phyloP scores from a whole-genome alignment of 1,139 yeast genomes.

The Taphrina pruni region DNA sequence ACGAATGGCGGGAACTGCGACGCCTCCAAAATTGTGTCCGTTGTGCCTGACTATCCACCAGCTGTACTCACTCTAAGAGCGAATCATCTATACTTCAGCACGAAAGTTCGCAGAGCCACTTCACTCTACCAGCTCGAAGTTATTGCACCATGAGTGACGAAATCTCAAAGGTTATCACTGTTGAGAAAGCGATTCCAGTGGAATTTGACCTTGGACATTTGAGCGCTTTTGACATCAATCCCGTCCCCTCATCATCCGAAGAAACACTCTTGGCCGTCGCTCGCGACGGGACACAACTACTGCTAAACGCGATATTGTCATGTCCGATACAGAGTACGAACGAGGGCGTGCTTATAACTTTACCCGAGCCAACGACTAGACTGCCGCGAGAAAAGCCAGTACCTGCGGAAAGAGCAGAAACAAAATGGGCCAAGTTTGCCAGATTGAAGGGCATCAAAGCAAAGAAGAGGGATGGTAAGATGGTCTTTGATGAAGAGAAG shows the following conservation, averaged over 20 bases:
- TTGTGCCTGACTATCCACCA: background rate
- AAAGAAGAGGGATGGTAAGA: conserved; percentile 80
- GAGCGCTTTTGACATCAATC: conserved; percentile 78
- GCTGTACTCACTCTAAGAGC: background rate
- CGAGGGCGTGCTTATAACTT: conserved; percentile 77
- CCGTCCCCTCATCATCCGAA: conserved; percentile 57
- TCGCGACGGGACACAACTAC: conserved; percentile 89
- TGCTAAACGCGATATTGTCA: conserved; percentile 86
- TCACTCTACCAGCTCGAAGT: too few species aligned
- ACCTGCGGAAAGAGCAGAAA: conserved; percentile 88
- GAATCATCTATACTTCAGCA: too few species aligned
- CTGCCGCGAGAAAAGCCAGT: conserved; percentile 94
- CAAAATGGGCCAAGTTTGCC: conserved; percentile 98
- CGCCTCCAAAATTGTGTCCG: conserved; percentile 9
- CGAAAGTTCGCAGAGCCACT: too few species aligned
- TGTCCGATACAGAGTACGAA: conserved; percentile 79
- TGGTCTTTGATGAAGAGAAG: conserved; percentile 84
- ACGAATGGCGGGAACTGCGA: background rate
- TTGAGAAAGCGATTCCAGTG: conserved; percentile 47
- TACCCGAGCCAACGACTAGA: conserved; percentile 82
- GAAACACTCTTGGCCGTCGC: conserved; percentile 71
- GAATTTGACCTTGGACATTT: conserved; percentile 75
- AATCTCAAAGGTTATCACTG: conserved; percentile 42
- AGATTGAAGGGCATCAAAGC: conserved; percentile 91
- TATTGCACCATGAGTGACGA: conserved; percentile 10